A percentile compares a stretch with the other conserved stretches of the same genome.
Conservation (phyloP, 1,139 yeast species). For the Taphrina pruni region DNA sequence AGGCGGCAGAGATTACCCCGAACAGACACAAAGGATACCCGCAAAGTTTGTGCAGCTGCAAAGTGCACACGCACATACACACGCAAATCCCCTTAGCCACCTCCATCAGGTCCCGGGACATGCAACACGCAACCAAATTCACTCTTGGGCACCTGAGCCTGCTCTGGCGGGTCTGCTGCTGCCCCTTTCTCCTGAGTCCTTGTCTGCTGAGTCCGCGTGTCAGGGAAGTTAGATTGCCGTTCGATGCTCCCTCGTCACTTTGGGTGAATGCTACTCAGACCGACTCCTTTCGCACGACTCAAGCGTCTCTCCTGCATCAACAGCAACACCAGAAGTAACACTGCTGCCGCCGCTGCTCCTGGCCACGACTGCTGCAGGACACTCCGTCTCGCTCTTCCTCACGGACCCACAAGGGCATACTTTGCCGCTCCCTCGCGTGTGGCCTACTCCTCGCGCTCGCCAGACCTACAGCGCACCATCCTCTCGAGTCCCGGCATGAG, state of each 20-base stretch:
- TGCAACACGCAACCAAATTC: too few relatives aligned
- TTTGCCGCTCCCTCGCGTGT: conserved; percentile 22
- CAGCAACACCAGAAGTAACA: not conserved
- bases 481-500: conserved; percentile 28
- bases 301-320: conserved; percentile 7
- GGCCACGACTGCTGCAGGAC: not conserved
- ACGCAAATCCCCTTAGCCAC: not conserved
- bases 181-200: too few relatives aligned
- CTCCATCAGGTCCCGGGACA: not conserved
- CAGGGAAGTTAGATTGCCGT: not conserved
- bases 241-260: conserved; percentile 11
- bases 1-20: not conserved
- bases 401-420: conserved; percentile 8
- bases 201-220: too few relatives aligned
- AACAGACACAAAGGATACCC: not conserved
- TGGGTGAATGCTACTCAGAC: conserved; percentile 26
- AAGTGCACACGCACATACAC: not conserved
- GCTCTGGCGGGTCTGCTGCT: too few relatives aligned
- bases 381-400: not conserved
- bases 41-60: not conserved
- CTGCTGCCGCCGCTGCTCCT: conserved; percentile 1
- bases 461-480: conserved; percentile 27
- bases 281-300: conserved; percentile 13
- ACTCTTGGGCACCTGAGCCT: too few relatives aligned
- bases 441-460: conserved; percentile 17